Conservation (phyloP, 306 rosid species). For the Cucurbita ficifolia region DNA sequence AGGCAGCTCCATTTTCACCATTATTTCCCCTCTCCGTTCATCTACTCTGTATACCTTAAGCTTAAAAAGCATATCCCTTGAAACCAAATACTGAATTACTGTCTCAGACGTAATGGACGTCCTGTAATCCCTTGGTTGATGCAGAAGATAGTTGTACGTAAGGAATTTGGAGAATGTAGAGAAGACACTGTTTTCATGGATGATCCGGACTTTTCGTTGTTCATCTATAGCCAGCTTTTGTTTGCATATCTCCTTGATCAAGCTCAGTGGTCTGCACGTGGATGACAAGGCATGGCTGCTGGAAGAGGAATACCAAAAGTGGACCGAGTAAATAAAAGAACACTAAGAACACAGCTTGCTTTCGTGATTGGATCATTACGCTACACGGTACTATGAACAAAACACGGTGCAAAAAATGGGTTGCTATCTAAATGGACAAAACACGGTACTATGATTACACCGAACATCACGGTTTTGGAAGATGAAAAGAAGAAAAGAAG, state of each 20-base stretch:
- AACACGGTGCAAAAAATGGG: neutral
- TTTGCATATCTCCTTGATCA: neutral
- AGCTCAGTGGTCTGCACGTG: neutral
- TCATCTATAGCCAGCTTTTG: neutral
- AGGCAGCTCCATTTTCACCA: neutral
- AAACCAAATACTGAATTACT: neutral
- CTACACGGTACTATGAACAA: neutral
- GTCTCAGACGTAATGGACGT: neutral
- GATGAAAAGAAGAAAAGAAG: too few relatives aligned
- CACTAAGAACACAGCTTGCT: neutral
- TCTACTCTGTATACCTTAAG: neutral
- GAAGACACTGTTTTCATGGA: neutral
- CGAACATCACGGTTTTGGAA: too few relatives aligned
- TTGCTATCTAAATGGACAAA: neutral
- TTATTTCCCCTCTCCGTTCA: neutral
- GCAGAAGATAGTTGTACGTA: neutral
- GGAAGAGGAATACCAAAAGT: neutral
- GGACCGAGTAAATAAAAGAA: neutral
- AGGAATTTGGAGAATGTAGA: neutral
- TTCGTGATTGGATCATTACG: neutral
- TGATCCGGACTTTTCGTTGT: neutral
- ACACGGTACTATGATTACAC: neutral
- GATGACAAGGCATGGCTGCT: neutral
- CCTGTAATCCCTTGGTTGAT: neutral
- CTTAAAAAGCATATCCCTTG: neutral